Percentiles rank a stretch among this genome's conserved stretches.
phyloP scores from a whole-genome alignment of 2,329 filamentous ascomycete species.

The Dryadomyces quercivorus region DNA sequence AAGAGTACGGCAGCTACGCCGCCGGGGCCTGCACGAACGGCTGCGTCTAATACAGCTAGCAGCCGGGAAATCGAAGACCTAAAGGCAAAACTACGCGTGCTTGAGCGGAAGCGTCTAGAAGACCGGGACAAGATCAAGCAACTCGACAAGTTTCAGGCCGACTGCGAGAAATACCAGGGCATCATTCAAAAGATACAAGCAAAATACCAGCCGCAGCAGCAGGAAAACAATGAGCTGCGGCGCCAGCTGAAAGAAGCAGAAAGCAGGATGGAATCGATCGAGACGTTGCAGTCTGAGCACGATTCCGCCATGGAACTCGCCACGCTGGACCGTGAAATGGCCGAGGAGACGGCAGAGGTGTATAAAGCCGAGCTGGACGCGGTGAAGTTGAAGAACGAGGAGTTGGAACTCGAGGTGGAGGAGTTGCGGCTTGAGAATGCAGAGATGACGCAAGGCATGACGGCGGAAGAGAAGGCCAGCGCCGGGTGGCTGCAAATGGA shows the following conservation, averaged over 20 bases:
- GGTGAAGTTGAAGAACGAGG: conserved; percentile 64
- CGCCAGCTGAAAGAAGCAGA: conserved; percentile 70
- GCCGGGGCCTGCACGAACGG: conserved; percentile 15
- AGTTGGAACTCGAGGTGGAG: conserved; percentile 78
- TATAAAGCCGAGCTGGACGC: conserved; percentile 69
- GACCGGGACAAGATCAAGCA: conserved; percentile 75
- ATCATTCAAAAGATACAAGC: conserved; percentile 85
- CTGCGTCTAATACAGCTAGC: conserved; percentile 25
- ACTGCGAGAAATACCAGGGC: conserved; percentile 65
- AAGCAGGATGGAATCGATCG: conserved; percentile 53
- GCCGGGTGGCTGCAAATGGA: conserved; percentile 88
- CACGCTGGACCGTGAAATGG: conserved; percentile 87
- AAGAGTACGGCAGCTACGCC: conserved; percentile 12
- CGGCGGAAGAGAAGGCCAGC: conserved; percentile 73
- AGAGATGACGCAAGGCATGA: conserved; percentile 74
- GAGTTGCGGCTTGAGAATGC: conserved; percentile 78
- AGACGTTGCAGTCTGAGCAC: conserved; percentile 68
- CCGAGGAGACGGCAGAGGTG: conserved; percentile 80
- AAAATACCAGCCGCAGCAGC: conserved; percentile 76
- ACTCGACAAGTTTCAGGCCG: conserved; percentile 62
- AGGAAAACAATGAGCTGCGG: conserved; percentile 65
- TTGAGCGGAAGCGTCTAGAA: conserved; percentile 79
- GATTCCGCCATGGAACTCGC: conserved; percentile 79
- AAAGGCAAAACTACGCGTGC: conserved; percentile 72
- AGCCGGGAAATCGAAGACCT: conserved; percentile 71